Evolutionary conservation across 306 rosid species (phyloP).

Genomic region (Lupinus albus): DNA sequence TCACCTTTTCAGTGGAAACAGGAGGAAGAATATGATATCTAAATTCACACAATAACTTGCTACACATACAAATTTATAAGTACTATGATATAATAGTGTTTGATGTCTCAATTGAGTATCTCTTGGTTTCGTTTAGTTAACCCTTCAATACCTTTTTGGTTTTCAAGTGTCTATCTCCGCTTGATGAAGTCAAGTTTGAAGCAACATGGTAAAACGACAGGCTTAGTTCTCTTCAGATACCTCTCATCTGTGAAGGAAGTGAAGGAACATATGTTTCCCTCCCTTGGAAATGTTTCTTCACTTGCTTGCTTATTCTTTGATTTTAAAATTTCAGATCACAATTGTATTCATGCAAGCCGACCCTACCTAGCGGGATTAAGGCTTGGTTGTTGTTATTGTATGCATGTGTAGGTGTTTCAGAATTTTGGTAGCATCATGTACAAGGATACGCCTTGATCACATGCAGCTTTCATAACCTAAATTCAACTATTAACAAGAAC

Average conservation of each 20-base stretch:
- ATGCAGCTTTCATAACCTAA: conserved; percentile 16
- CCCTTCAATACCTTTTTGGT: background rate
- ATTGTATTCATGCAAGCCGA: background rate
- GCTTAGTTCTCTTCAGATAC: background rate
- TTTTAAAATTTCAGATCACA: background rate
- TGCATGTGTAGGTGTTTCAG: background rate
- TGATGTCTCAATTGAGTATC: background rate
- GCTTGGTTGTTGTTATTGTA: no score
- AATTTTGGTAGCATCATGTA: background rate
- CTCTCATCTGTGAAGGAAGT: background rate
- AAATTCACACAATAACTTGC: background rate
- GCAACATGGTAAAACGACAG: background rate
- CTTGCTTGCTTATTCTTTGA: background rate
- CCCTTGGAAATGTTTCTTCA: background rate
- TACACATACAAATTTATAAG: background rate
- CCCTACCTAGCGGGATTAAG: no score
- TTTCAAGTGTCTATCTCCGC: background rate
- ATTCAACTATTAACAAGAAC: conserved; percentile 6
- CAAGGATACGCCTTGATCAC: conserved; percentile 4
- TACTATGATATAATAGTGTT: background rate
- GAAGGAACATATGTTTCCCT: no score
- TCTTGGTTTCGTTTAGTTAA: conserved; percentile 17
- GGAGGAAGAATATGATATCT: background rate
- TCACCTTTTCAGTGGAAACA: conserved; percentile 30
- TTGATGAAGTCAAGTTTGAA: background rate